phyloP scores from a whole-genome alignment of 768 basidiomycete genomes.

The Leccinum incarnatum region DNA sequence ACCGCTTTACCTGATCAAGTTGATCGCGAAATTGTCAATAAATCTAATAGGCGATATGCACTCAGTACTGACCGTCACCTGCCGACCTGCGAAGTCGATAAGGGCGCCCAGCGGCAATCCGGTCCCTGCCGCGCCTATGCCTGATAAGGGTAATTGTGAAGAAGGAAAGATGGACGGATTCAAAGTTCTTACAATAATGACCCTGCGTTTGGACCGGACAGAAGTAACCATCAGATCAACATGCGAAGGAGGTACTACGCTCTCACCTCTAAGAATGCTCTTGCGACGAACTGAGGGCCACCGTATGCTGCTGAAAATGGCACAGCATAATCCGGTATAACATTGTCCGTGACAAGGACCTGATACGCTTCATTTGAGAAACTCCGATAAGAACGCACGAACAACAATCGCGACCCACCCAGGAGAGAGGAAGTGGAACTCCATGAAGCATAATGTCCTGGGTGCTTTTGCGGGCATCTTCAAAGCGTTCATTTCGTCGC shows the following conservation, averaged over 20 bases:
- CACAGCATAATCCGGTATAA: conserved; percentile 29
- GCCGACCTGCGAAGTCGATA: conserved; percentile 18
- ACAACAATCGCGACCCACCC: conserved; percentile 16
- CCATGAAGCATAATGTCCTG: conserved; percentile 16
- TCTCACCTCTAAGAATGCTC: conserved; percentile 25
- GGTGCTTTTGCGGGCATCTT: conserved; percentile 8
- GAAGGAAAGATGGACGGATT: background rate
- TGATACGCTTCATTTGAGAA: background rate
- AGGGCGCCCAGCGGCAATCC: conserved; percentile 28
- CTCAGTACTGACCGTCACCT: conserved; percentile 21
- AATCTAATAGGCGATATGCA: background rate
- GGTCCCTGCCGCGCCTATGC: conserved; percentile 25
- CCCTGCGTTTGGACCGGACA: conserved; percentile 15
- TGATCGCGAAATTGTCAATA: background rate
- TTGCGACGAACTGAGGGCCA: conserved; percentile 28
- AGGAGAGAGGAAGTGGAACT: conserved; percentile 26
- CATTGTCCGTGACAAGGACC: conserved; percentile 27
- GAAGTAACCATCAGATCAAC: background rate
- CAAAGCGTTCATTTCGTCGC: conserved; percentile 4
- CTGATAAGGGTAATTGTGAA: conserved; percentile 8
- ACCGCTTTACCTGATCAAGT: conserved; percentile 20
- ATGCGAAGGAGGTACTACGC: background rate
- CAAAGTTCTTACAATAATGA: conserved; percentile 21
- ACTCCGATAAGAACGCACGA: no score
- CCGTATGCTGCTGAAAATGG: conserved; percentile 26